These are phyloP conservation scores for Elaeagnus macrophylla DNA, from an alignment of 306 rosid genomes.

Conservation along the genomic window DNA sequence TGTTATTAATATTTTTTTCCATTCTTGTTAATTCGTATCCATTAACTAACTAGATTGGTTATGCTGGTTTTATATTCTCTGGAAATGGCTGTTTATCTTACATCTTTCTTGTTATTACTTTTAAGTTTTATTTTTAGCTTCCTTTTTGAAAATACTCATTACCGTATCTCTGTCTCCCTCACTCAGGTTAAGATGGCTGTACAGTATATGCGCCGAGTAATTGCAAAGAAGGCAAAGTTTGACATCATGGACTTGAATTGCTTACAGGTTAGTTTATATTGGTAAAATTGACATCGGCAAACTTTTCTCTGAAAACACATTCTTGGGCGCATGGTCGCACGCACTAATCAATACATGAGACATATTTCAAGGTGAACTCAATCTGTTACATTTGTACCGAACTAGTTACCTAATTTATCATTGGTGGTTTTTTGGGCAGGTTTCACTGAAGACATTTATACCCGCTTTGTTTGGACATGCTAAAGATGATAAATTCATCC, in stretches of 20 bases:
- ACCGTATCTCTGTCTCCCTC: constrained; percentile 13
- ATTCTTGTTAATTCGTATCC: too few relatives aligned
- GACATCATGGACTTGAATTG: constrained; percentile 88
- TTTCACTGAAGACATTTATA: constrained; percentile 65
- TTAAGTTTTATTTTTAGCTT: constrained; percentile 8
- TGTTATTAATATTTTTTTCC: too few relatives aligned
- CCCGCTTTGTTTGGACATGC: constrained; percentile 97
- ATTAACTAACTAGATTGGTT: too few relatives aligned
- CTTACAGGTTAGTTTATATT: constrained; percentile 54
- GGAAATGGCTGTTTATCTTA: too few relatives aligned
- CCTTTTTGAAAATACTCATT: constrained; percentile 10
- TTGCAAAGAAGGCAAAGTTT: constrained; percentile 90
- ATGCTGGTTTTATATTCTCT: too few relatives aligned
- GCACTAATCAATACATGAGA: too few relatives aligned
- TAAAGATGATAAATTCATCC: constrained; percentile 65
- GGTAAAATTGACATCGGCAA: background rate
- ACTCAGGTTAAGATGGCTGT: constrained; percentile 83
- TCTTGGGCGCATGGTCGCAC: too few relatives aligned
- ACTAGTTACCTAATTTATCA: background rate
- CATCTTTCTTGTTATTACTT: background rate
- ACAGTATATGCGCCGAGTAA: constrained; percentile 90
- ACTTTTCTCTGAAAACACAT: too few relatives aligned
- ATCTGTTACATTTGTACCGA: background rate
- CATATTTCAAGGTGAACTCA: too few relatives aligned
- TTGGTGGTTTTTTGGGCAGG: constrained; percentile 35